Percentiles rank a stretch among this genome's conserved stretches.
Conservation (phyloP, 2,329 filamentous ascomycete species). For the Ascochyta pisi region DNA sequence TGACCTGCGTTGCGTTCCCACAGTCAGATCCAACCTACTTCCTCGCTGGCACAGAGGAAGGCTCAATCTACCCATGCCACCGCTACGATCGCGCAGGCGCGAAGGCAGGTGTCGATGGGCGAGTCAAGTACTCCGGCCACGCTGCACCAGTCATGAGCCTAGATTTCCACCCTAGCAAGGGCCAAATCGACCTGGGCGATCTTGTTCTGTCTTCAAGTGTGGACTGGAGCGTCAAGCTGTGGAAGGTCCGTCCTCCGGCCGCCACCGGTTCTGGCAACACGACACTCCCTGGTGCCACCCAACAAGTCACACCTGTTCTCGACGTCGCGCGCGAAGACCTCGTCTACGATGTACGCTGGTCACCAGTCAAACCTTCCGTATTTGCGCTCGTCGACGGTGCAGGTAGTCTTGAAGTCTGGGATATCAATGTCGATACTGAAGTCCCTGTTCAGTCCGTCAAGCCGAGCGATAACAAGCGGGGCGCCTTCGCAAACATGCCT, state of each 20-base stretch:
- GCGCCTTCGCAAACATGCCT: constrained; percentile 46
- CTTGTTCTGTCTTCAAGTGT: constrained; percentile 89
- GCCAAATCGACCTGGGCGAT: constrained; percentile 92
- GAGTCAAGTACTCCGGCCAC: constrained; percentile 88
- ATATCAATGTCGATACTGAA: constrained; percentile 89
- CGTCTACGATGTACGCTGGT: constrained; percentile 96
- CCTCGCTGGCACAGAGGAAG: constrained; percentile 95
- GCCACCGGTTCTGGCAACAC: constrained; percentile 62
- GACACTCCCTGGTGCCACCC: constrained; percentile 45
- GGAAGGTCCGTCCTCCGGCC: constrained; percentile 87
- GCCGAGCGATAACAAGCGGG: constrained; percentile 63
- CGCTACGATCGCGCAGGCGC: constrained; percentile 96
- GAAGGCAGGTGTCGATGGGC: constrained; percentile 91
- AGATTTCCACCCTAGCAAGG: constrained; percentile 91
- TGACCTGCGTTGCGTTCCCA: constrained; percentile 93
- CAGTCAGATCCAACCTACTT: constrained; percentile 97
- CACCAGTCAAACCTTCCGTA: constrained; percentile 88
- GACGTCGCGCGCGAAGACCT: constrained; percentile 95
- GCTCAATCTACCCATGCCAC: constrained; percentile 94
- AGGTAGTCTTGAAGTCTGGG: constrained; percentile 92
- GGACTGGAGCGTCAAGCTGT: constrained; percentile 97
- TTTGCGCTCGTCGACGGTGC: constrained; percentile 95
- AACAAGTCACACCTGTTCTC: constrained; percentile 75
- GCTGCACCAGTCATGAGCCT: constrained; percentile 95
- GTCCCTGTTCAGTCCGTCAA: constrained; percentile 84